These are phyloP conservation scores for Cladosporium cucumerinum DNA, from an alignment of 2,329 filamentous ascomycete species.

Conservation along the genomic window DNA sequence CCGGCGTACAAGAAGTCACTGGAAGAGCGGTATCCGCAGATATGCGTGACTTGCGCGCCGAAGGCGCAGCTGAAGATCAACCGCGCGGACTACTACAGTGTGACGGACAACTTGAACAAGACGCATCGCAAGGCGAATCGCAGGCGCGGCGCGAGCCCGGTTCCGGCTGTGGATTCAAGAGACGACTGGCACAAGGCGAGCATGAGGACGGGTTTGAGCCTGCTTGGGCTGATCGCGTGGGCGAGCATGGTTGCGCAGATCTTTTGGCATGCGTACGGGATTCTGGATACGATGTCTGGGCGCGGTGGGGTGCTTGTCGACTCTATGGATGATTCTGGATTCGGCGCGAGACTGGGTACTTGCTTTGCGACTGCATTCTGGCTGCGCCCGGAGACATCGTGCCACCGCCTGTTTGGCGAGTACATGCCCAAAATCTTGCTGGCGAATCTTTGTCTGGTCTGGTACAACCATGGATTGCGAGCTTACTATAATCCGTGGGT, in stretches of 20 bases:
- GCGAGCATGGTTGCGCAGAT: slow-evolving; percentile 27
- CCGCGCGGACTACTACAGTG: slow-evolving; percentile 32
- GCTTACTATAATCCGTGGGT: slow-evolving; percentile 27
- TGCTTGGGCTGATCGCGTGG: slow-evolving; percentile 23
- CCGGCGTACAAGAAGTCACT: slow-evolving; percentile 68
- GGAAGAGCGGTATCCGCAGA: slow-evolving; percentile 81
- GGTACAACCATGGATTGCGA: slow-evolving; percentile 35
- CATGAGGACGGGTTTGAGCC: slow-evolving; percentile 27
- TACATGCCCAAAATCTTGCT: slow-evolving; percentile 27
- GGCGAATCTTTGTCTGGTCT: slow-evolving; percentile 25
- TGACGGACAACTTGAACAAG: slow-evolving; percentile 27
- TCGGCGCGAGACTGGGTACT: neutral
- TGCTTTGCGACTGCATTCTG: slow-evolving; percentile 15
- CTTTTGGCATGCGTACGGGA: slow-evolving; percentile 28
- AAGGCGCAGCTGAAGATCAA: slow-evolving; percentile 55
- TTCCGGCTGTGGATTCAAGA: slow-evolving; percentile 31
- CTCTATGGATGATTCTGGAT: neutral
- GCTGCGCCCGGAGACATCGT: slow-evolving; percentile 23
- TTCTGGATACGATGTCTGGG: neutral
- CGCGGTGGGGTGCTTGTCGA: neutral
- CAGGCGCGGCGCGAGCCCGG: neutral
- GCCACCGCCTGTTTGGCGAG: slow-evolving; percentile 24
- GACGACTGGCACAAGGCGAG: slow-evolving; percentile 40
- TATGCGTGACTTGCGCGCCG: slow-evolving; percentile 77
- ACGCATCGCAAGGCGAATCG: slow-evolving; percentile 50